A percentile compares a stretch with the other conserved stretches of the same genome.
phyloP scores from a whole-genome alignment of 2,329 filamentous ascomycete genomes.

The Cyanodermella asteris region DNA sequence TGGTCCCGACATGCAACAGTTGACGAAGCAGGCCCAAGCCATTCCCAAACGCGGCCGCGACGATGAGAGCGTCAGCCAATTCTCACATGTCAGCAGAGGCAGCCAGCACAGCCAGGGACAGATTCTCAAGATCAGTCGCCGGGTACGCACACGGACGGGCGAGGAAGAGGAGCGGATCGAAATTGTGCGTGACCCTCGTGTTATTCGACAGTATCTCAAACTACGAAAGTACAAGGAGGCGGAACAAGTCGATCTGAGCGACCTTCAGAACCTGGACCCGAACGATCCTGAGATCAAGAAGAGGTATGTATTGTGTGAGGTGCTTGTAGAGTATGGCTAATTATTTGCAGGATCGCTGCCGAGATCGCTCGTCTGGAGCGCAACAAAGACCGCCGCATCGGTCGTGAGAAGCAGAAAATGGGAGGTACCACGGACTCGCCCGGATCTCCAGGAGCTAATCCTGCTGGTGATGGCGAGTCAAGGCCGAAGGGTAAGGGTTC shows the following conservation, averaged over 20 bases:
- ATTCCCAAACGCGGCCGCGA: slow-evolving; percentile 30
- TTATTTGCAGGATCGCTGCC: slow-evolving; percentile 33
- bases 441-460: slow-evolving; percentile 19
- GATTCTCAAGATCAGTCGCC: slow-evolving; percentile 51
- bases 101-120: slow-evolving; percentile 52
- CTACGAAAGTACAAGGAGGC: slow-evolving; percentile 49
- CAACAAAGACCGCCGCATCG: slow-evolving; percentile 76
- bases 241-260: slow-evolving; percentile 47
- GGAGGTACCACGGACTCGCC: slow-evolving; percentile 26
- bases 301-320: slow-evolving; percentile 1
- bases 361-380: slow-evolving; percentile 71
- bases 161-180: slow-evolving; percentile 38
- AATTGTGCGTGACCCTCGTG: slow-evolving; percentile 54
- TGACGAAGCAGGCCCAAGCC: too few species aligned
- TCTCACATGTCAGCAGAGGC: slow-evolving; percentile 47
- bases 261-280: slow-evolving; percentile 1
- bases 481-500: too few species aligned
- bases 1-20: too few species aligned
- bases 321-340: slow-evolving; percentile 9
- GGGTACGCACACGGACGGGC: slow-evolving; percentile 38
- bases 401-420: slow-evolving; percentile 81
- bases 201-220: slow-evolving; percentile 76
- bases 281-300: neutral
- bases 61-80: slow-evolving; percentile 64
- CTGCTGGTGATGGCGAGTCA: too few species aligned